These are phyloP conservation scores for Cymbopogon flexuosus DNA, from an alignment of 202 grass and related monocot genomes.

Conservation along the genomic window DNA sequence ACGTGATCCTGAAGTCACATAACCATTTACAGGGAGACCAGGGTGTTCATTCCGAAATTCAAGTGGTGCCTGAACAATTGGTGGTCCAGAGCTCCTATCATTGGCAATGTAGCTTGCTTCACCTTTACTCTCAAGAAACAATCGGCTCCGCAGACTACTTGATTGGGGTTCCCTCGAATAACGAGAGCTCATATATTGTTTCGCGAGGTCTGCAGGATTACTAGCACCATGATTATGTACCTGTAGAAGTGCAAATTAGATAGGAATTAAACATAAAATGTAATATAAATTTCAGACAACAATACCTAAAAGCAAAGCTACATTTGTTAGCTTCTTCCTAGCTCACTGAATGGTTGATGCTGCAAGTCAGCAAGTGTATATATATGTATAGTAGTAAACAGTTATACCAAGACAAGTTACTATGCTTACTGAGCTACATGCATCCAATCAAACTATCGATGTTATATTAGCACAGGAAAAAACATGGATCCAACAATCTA, in stretches of 20 bases:
- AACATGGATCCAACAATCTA: not conserved
- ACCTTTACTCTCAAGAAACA: conserved; percentile 35
- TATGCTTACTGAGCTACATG: not conserved
- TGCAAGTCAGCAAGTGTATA: not conserved
- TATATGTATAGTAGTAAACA: not conserved
- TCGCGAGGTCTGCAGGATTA: conserved; percentile 44
- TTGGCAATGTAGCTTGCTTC: conserved; percentile 37
- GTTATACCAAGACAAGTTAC: not conserved
- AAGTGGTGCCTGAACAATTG: conserved; percentile 26
- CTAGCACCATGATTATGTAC: conserved; percentile 12
- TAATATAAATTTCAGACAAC: not conserved
- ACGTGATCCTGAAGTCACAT: conserved; percentile 42
- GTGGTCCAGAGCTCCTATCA: conserved; percentile 30
- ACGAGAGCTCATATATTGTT: conserved; percentile 47
- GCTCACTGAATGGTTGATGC: conserved; percentile 8
- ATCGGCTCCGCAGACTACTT: conserved; percentile 27
- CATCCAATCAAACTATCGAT: not conserved
- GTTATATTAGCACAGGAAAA: not conserved
- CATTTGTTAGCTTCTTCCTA: conserved; percentile 22
- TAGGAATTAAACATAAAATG: conserved; percentile 14
- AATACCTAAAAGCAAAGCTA: not conserved
- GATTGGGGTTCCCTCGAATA: conserved; percentile 23
- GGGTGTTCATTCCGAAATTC: conserved; percentile 33
- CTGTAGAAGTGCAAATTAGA: conserved; percentile 27
- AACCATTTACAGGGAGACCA: conserved; percentile 43